Evolutionary conservation across 441 rosid species (phyloP).

Genomic region (Theobroma grandiflorum): DNA sequence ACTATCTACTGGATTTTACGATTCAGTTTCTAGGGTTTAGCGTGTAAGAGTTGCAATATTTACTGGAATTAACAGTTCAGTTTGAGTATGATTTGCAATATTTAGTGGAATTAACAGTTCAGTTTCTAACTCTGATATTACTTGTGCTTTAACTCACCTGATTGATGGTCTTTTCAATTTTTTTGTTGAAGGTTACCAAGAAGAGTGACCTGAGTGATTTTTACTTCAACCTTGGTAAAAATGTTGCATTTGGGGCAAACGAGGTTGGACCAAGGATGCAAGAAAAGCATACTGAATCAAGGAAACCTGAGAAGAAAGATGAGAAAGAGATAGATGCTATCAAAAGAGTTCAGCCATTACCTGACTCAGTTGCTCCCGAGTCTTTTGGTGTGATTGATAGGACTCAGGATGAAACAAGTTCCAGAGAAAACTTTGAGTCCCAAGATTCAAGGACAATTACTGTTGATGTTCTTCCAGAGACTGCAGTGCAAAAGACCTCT

Average conservation of each 20-base stretch:
- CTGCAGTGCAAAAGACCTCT: conserved; percentile 37
- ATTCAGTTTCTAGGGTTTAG: neutral
- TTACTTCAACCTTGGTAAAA: conserved; percentile 82
- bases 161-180: conserved; percentile 19
- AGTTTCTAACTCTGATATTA: neutral
- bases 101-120: neutral
- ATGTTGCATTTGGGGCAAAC: conserved; percentile 80
- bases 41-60: too few species aligned
- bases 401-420: conserved; percentile 35
- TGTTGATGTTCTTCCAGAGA: conserved; percentile 34
- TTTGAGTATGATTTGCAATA: neutral
- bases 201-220: conserved; percentile 87
- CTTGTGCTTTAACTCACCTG: neutral
- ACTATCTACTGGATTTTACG: neutral
- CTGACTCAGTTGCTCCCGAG: conserved; percentile 32
- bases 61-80: neutral
- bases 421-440: conserved; percentile 39
- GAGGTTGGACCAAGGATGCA: conserved; percentile 50
- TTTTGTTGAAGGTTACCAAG: conserved; percentile 72
- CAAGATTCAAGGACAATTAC: conserved; percentile 35
- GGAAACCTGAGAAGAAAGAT: conserved; percentile 44
- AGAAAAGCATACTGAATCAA: conserved; percentile 49
- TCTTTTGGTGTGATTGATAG: conserved; percentile 35
- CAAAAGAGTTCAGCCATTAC: conserved; percentile 31
- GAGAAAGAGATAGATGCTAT: conserved; percentile 36